phyloP scores from a whole-genome alignment of 208 protist genomes.

The Lotmaria passim region DNA sequence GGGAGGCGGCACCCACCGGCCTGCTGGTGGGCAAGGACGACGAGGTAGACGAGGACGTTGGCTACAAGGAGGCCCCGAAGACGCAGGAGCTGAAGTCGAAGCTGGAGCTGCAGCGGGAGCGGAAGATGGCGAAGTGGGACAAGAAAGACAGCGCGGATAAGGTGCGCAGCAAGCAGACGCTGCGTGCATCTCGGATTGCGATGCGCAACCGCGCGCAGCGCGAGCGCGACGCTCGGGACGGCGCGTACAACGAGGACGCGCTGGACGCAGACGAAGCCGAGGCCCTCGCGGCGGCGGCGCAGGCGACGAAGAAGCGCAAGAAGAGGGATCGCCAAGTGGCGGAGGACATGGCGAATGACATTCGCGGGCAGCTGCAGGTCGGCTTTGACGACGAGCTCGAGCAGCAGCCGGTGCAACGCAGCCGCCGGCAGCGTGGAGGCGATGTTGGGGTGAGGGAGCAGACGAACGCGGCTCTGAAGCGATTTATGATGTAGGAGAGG shows the following conservation, averaged over 20 bases:
- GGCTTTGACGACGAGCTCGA: conserved; percentile 21
- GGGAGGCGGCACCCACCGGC: conserved; percentile 28
- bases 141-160: conserved; percentile 91
- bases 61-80: conserved; percentile 76
- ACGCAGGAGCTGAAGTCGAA: conserved; percentile 77
- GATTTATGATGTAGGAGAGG: conserved; percentile 33
- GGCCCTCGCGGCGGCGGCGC: conserved; percentile 32
- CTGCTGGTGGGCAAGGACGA: conserved; percentile 59
- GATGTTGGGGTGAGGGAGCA: not conserved
- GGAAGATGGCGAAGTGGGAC: conserved; percentile 90
- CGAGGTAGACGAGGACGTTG: conserved; percentile 87
- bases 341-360: conserved; percentile 50
- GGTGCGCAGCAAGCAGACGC: conserved; percentile 87
- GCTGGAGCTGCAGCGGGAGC: conserved; percentile 70
- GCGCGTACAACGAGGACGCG: conserved; percentile 60
- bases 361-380: conserved; percentile 43
- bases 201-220: conserved; percentile 59
- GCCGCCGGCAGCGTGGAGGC: not conserved
- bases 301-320: conserved; percentile 25
- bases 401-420: conserved; percentile 3
- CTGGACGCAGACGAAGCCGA: conserved; percentile 48
- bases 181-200: conserved; percentile 74
- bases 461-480: conserved; percentile 50
- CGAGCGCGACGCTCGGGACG: conserved; percentile 44
- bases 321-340: conserved; percentile 46